Percentiles rank a stretch among this genome's conserved stretches.
phyloP scores from a whole-genome alignment of 768 basidiomycete genomes.

The Russula brevipes region DNA sequence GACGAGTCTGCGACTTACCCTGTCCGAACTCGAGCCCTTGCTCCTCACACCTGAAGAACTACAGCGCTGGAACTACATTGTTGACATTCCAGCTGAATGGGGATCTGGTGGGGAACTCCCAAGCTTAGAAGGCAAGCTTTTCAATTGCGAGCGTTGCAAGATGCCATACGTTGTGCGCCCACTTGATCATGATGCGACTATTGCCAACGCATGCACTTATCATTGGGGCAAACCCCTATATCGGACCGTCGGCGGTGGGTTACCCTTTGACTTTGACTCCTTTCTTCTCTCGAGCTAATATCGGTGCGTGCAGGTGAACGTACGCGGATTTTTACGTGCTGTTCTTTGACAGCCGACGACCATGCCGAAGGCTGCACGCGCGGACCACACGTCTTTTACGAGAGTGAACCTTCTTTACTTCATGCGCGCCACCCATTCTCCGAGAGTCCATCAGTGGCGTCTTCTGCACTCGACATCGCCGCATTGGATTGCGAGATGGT shows the following conservation, averaged over 20 bases:
- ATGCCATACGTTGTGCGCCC: constrained; percentile 56
- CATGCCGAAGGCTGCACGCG: constrained; percentile 60
- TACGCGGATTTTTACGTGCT: constrained; percentile 71
- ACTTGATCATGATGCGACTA: constrained; percentile 32
- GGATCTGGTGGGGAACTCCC: constrained; percentile 62
- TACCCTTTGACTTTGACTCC: background rate
- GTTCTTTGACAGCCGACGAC: constrained; percentile 54
- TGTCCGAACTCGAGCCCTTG: constrained; percentile 49
- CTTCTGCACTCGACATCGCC: constrained; percentile 62
- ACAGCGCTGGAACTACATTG: constrained; percentile 63
- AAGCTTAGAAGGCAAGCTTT: constrained; percentile 53
- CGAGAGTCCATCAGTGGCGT: constrained; percentile 31
- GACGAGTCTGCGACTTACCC: constrained; percentile 48
- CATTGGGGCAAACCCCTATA: constrained; percentile 78
- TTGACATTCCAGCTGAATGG: constrained; percentile 50
- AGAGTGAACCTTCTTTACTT: constrained; percentile 56
- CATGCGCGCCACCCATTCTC: constrained; percentile 78
- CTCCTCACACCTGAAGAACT: constrained; percentile 56
- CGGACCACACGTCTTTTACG: constrained; percentile 90
- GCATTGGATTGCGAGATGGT: constrained; percentile 98
- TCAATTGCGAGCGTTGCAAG: constrained; percentile 76
- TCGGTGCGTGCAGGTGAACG: constrained; percentile 51
- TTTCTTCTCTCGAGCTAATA: background rate
- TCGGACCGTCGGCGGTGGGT: constrained; percentile 60
- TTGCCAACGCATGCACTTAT: constrained; percentile 61